Evolutionary conservation across 2,329 filamentous ascomycete species (phyloP).

Genomic region (Fusarium brachygibbosum): DNA sequence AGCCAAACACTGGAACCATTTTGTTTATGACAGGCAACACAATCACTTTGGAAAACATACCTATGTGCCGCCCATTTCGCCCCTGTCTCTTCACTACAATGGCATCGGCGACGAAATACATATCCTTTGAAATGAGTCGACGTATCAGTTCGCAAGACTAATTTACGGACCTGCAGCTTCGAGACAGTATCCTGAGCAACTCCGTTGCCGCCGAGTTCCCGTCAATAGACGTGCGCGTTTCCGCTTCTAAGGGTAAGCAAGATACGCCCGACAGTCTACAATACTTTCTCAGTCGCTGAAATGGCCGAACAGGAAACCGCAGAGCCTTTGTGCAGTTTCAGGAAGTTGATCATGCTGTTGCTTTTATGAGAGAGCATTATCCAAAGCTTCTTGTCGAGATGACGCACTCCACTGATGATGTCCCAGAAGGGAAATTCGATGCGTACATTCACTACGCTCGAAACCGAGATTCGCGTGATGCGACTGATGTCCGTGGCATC

Average conservation of each 20-base stretch:
- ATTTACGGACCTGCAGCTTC: conserved; percentile 52
- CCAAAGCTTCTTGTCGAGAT: conserved; percentile 57
- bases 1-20: conserved; percentile 8
- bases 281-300: conserved; percentile 28
- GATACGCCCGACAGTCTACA: not conserved
- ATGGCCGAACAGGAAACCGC: conserved; percentile 52
- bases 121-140: conserved; percentile 25
- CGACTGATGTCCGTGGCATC: conserved; percentile 40
- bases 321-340: conserved; percentile 61
- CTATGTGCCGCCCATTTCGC: conserved; percentile 4
- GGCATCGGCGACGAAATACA: conserved; percentile 19
- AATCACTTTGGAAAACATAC: conserved; percentile 11
- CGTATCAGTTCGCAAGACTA: conserved; percentile 46
- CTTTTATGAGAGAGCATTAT: conserved; percentile 60
- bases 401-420: conserved; percentile 55
- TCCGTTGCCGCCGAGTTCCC: conserved; percentile 55
- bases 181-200: conserved; percentile 53
- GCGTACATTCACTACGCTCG: conserved; percentile 60
- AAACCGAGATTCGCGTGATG: conserved; percentile 54
- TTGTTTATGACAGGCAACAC: conserved; percentile 26
- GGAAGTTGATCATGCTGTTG: conserved; percentile 56
- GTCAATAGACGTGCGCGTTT: conserved; percentile 57
- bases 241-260: conserved; percentile 53
- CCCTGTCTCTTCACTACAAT: conserved; percentile 14
- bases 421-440: conserved; percentile 56